These are phyloP conservation scores for Ceriops tagal DNA, from an alignment of 345 rosid genomes.

Conservation along the genomic window DNA sequence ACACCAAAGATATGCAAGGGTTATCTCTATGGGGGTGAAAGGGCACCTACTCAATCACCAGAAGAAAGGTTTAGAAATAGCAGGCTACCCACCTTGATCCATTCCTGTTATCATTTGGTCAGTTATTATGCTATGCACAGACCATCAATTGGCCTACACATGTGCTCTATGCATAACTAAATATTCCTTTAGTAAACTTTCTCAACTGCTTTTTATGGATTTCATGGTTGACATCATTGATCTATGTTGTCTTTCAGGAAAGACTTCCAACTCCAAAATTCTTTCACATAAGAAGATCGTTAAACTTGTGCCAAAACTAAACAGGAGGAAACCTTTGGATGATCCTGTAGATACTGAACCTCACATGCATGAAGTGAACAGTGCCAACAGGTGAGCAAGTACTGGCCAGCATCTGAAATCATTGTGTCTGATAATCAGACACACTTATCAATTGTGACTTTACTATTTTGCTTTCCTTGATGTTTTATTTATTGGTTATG, in stretches of 20 bases:
- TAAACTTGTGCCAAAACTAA: slow-evolving; percentile 15
- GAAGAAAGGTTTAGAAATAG: background rate
- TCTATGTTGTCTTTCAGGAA: slow-evolving; percentile 26
- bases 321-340: slow-evolving; percentile 17
- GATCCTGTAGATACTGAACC: slow-evolving; percentile 14
- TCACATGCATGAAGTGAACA: slow-evolving; percentile 2
- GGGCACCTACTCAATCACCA: too few relatives aligned
- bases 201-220: background rate
- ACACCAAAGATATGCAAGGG: too few relatives aligned
- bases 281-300: slow-evolving; percentile 21
- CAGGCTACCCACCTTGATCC: background rate
- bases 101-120: background rate
- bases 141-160: background rate
- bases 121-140: background rate
- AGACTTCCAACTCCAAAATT: slow-evolving; percentile 18
- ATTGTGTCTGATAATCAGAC: background rate
- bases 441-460: background rate
- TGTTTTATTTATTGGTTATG: slow-evolving; percentile 7
- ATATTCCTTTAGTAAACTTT: background rate
- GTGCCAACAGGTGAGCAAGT: slow-evolving; percentile 32
- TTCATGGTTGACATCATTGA: background rate
- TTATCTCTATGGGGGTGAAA: background rate
- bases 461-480: background rate
- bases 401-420: background rate
- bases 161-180: background rate